phyloP scores from a whole-genome alignment of 202 grass and related monocot species.

The Bolboschoenoplectus hybrid region DNA sequence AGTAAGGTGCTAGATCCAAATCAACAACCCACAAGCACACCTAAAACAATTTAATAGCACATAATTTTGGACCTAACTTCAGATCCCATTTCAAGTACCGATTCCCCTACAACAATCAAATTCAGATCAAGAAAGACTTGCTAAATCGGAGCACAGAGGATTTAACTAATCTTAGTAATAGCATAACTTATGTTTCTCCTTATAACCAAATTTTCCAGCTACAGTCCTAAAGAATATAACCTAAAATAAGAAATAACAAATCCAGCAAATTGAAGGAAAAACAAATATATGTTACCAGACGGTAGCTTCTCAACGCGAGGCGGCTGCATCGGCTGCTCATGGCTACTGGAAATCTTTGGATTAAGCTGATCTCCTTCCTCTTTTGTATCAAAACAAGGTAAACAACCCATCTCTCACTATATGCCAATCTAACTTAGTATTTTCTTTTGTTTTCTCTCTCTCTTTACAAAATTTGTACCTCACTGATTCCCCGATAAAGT shows the following conservation, averaged over 20 bases:
- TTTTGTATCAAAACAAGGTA: constrained; percentile 78
- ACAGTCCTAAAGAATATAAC: not conserved
- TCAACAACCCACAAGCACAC: not conserved
- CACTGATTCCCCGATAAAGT: constrained; percentile 19
- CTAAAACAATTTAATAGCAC: not conserved
- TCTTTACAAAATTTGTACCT: constrained; percentile 10
- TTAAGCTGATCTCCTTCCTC: constrained; percentile 59
- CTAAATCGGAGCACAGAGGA: not conserved
- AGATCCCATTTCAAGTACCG: not conserved
- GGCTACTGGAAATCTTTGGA: constrained; percentile 49
- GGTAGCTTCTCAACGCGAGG: constrained; percentile 65
- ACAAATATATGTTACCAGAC: constrained; percentile 50
- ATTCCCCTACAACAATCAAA: not conserved
- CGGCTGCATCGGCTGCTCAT: constrained; percentile 68
- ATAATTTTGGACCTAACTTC: not conserved
- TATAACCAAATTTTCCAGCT: not conserved
- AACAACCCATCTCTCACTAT: constrained; percentile 67
- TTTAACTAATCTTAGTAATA: not conserved
- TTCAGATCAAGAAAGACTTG: constrained; percentile 1
- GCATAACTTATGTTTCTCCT: not conserved
- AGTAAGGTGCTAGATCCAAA: constrained; percentile 21
- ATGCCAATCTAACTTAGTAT: not conserved
- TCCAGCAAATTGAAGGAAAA: not conserved
- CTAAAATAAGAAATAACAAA: constrained; percentile 6
- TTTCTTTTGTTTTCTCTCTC: not conserved